Base-by-base conservation (phyloP, 2,329 filamentous ascomycete species). In the Cercospora zeina region DNA sequence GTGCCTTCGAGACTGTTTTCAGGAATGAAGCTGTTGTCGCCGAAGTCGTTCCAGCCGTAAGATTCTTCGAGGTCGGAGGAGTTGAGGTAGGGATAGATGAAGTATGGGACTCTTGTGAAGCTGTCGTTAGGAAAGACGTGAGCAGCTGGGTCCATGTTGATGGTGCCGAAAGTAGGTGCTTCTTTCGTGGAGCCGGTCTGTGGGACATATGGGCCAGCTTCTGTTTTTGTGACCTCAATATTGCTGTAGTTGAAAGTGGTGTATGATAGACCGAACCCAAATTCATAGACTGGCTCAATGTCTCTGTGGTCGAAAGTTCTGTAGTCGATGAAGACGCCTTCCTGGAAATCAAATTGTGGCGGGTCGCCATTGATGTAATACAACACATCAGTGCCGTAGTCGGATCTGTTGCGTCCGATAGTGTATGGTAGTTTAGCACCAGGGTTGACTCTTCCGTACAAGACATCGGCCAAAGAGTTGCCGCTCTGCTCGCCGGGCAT, bases 251-350 rank as follows among this genome's bases (percentile, higher is more conserved):
- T 76, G 73, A 96, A 93, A 2, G 83, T 90, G 0, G 90, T 91
- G 81, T 95, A 96, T 4, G 86, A 89, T 14, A 96, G 79, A 58
- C 65, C 65, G 53, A 58, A 65, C 1, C 65, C 65, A 16, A 65
- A 67, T 90, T 93, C 77, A 63, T 74, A 80, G 1, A 89, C 84
- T 1, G 90, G 89, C 2, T 85, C 83, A 59, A 85, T 81, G 67
- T 84, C 79, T 58, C 82, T 74, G 70, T 82, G 80, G 76, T 95
- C 91, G 59, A 95, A 90, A 66, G 86, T 81, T 42, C 88, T 85
- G 77, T 91, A 91, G 76, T 95, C 91, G 71, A 96, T 91, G 74
- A 92, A 91, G 54, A 89, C 81, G 14, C 91, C 90, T 76, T 95
- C 90, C 8, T 81, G 79, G 72, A 91, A 96, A 70, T 91, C 83